Evolutionary conservation across 2,329 filamentous ascomycete genomes (phyloP).

Genomic region (Xylogone sp.): DNA sequence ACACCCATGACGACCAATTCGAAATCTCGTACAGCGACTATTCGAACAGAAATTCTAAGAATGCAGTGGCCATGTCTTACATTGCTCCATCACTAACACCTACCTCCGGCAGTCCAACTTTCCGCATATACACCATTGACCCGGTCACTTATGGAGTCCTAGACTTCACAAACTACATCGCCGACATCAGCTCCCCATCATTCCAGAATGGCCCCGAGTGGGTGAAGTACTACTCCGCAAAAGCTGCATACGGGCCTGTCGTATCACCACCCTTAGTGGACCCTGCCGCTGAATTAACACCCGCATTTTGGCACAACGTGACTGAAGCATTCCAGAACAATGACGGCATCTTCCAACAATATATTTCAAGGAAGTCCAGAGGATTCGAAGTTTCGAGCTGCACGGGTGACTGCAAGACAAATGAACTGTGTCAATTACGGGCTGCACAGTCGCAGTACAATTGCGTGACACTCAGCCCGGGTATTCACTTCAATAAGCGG

Average conservation of each 20-base stretch:
- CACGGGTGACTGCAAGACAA: constrained; percentile 36
- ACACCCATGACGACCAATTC: constrained; percentile 32
- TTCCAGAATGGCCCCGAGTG: constrained; percentile 25
- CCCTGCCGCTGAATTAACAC: constrained; percentile 42
- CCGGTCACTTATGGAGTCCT: constrained; percentile 28
- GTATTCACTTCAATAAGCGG: constrained; percentile 8
- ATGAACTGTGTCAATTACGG: constrained; percentile 49
- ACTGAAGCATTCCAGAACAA: constrained; percentile 44
- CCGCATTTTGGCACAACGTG: constrained; percentile 57
- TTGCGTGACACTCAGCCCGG: constrained; percentile 29
- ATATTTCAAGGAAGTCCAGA: constrained; percentile 42
- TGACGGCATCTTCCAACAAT: constrained; percentile 40
- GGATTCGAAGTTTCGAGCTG: constrained; percentile 39
- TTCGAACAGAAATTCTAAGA: constrained; percentile 16
- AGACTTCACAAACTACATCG: constrained; percentile 26
- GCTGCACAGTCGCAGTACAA: constrained; percentile 49
- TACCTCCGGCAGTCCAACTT: constrained; percentile 28
- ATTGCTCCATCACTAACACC: constrained; percentile 29
- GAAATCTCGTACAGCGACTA: constrained; percentile 28
- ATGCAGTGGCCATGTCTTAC: constrained; percentile 25
- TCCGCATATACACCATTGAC: constrained; percentile 29
- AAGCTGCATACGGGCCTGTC: constrained; percentile 24
- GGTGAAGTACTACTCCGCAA: constrained; percentile 22
- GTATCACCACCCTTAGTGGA: constrained; percentile 38
- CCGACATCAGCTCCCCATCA: constrained; percentile 20